These are phyloP conservation scores for Ochromonas danica DNA, from an alignment of 108 stramenopile genomes.

Conservation along the genomic window DNA sequence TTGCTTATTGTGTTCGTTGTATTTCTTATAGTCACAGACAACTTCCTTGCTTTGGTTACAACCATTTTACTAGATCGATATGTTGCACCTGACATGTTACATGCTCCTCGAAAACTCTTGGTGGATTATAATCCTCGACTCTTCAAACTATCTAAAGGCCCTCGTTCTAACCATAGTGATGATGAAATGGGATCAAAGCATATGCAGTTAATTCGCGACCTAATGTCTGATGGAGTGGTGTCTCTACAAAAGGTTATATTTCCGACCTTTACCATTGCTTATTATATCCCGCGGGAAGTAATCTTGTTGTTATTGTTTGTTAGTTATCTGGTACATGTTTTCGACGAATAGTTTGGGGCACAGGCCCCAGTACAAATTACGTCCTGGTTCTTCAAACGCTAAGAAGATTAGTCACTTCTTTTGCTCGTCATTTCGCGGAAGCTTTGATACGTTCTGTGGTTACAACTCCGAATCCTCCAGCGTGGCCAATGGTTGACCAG, in stretches of 20 bases:
- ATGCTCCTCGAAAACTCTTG: neutral
- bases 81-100: neutral
- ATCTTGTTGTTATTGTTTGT: neutral
- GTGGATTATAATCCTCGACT: neutral
- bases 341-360: slow-evolving; percentile 12
- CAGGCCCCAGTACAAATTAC: neutral
- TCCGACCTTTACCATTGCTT: no score
- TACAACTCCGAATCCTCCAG: no score
- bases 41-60: neutral
- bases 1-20: neutral
- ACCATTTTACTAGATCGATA: neutral
- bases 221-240: slow-evolving; percentile 10
- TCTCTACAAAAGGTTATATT: no score
- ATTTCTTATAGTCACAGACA: slow-evolving; percentile 8
- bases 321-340: neutral
- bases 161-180: no score
- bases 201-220: neutral
- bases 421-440: neutral
- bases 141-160: no score
- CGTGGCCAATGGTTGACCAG: no score
- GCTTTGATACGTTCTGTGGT: no score
- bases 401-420: neutral
- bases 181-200: no score
- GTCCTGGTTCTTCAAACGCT: neutral
- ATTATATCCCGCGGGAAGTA: no score